Evolutionary conservation across 768 basidiomycete genomes (phyloP), one percentile per base, ranked within the genome.

Genomic region (Naematelia encephala): DNA sequence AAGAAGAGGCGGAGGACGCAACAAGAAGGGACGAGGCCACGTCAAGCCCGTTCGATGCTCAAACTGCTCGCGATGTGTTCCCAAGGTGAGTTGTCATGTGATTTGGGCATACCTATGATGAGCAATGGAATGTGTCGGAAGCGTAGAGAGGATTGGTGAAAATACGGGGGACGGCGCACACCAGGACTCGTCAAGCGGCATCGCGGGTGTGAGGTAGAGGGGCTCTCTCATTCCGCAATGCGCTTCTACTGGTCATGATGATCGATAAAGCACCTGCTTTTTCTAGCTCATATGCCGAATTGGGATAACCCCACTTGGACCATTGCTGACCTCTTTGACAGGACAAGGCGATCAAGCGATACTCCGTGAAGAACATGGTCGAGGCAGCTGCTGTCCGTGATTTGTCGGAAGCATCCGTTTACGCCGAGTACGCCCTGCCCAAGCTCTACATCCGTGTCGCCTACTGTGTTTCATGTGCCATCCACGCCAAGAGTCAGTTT

Each of bases 341-440:
- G 84, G 94, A 98, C 84, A 98, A 98, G 85, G 94, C 94, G 68
- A 96, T 98, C 87, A 96, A 96, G 83, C 85, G 96, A 53, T 94
- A 94, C 85, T 96, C 93, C 39, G 94, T 98, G 76, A 86, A 92
- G 81, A 99, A 99, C 86, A 98, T 98, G 90, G 92, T 99, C 59
- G 94, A 98, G 85, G 90, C 90, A 76, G 96, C 96, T 46, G 94
- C 94, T 55, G 90, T 97, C 69, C 84, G 93, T 65, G 96, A 99
- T 82, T 89, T 99, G 78, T 90, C 87, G 77, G 96, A 98, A 73
- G 92, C 93, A 43, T 88, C 87, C 73, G 87, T 97, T 62, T 99
- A 97, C 82, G 30, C 77, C 91, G 94, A 97, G 80, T 98, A 98
- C 80, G 85, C 85, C 60, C 87, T 97, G 73, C 94, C 94, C 39